A percentile compares a stretch with the other conserved stretches of the same genome.
Conservation (phyloP, 257 asterid species). For the Striga asiatica region DNA sequence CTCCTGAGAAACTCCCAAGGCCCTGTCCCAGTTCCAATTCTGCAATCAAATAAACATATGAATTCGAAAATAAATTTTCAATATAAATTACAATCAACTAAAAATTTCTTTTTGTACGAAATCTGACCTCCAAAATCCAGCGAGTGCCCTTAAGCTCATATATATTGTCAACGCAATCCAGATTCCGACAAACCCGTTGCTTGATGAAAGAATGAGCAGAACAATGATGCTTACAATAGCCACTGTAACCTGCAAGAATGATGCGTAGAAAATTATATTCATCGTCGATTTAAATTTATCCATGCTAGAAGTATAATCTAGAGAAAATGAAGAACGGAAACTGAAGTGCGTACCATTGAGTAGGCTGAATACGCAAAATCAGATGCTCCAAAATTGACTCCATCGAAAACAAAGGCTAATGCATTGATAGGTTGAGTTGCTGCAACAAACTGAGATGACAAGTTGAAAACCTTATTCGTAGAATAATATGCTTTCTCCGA, state of each 20-base stretch:
- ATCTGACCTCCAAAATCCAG: slow-evolving; percentile 62
- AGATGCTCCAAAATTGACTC: slow-evolving; percentile 63
- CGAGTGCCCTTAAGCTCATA: slow-evolving; percentile 54
- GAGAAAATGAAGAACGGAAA: background rate
- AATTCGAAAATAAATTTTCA: no score
- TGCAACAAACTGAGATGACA: slow-evolving; percentile 48
- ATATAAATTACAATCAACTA: background rate
- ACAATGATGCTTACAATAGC: no score
- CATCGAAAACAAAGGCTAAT: slow-evolving; percentile 61
- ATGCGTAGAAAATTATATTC: background rate
- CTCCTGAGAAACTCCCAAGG: slow-evolving; percentile 57
- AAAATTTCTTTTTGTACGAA: background rate
- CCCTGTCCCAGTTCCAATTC: slow-evolving; percentile 72
- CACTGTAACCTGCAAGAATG: no score
- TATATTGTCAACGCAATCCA: slow-evolving; percentile 59
- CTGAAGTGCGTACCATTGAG: slow-evolving; percentile 42
- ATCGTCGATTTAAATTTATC: background rate
- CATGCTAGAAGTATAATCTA: background rate
- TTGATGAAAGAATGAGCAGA: no score
- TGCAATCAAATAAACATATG: slow-evolving; percentile 20
- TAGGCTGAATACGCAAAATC: slow-evolving; percentile 69
- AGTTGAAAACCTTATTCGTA: no score
- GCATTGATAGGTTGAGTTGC: slow-evolving; percentile 72
- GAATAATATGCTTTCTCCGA: no score
- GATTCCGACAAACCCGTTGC: slow-evolving; percentile 34